phyloP scores from a whole-genome alignment of 805 yeast species.

The Ogataea kodamae region DNA sequence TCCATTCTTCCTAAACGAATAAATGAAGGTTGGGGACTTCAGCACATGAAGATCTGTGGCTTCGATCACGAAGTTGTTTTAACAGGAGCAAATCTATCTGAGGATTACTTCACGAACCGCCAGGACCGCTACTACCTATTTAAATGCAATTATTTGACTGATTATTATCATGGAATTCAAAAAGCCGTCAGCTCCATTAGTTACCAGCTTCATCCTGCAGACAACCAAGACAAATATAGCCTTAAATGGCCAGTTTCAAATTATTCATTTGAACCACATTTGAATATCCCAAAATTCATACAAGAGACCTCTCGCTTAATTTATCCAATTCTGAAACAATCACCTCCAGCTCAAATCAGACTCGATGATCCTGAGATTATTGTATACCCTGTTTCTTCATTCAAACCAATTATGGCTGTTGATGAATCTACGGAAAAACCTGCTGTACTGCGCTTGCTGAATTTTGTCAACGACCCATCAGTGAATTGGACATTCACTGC shows the following conservation, averaged over 20 bases:
- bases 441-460: slow-evolving; percentile 57
- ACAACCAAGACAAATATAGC: slow-evolving; percentile 42
- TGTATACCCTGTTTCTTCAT: slow-evolving; percentile 88
- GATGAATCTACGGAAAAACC: slow-evolving; percentile 81
- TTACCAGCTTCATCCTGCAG: slow-evolving; percentile 54
- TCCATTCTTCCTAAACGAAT: slow-evolving; percentile 71
- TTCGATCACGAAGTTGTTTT: slow-evolving; percentile 85
- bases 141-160: slow-evolving; percentile 51
- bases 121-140: slow-evolving; percentile 90
- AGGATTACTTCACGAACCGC: slow-evolving; percentile 89
- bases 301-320: slow-evolving; percentile 54
- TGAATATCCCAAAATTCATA: slow-evolving; percentile 49
- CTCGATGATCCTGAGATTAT: slow-evolving; percentile 45
- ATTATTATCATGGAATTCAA: slow-evolving; percentile 74
- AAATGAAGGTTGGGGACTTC: slow-evolving; percentile 90
- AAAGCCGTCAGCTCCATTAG: slow-evolving; percentile 64
- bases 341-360: slow-evolving; percentile 23
- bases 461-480: slow-evolving; percentile 50
- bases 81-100: slow-evolving; percentile 87
- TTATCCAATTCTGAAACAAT: slow-evolving; percentile 54
- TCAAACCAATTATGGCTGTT: slow-evolving; percentile 70
- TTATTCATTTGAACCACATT: slow-evolving; percentile 62
- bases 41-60: slow-evolving; percentile 97
- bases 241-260: slow-evolving; percentile 75
- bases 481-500: slow-evolving; percentile 88